Base-by-base conservation (phyloP, 2,329 filamentous ascomycete species). In the Cladosporium sp. region DNA sequence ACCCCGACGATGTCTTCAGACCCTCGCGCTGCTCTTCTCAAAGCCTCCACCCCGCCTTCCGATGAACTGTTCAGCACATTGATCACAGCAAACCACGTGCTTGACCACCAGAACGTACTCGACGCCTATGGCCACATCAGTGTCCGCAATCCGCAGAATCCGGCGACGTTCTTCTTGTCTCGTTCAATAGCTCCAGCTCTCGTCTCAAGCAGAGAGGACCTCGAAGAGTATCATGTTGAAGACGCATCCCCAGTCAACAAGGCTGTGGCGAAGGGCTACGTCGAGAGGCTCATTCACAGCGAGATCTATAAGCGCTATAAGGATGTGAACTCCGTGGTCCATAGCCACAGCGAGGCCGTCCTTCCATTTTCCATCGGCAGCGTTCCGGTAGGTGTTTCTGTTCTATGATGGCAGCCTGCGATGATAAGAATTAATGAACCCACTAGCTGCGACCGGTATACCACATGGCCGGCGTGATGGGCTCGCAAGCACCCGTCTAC, bases 401-500 rank as follows among this genome's bases (percentile, higher is more conserved):
- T n/a, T n/a, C n/a, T n/a, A n/a, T n/a, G n/a, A n/a, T n/a, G n/a
- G n/a, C n/a, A n/a, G n/a, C n/a, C n/a, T n/a, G n/a, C n/a, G n/a
- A n/a, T n/a, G n/a, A n/a, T n/a, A n/a, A n/a, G n/a, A n/a, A n/a
- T n/a, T n/a, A n/a, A n/a, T n/a, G n/a, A n/a, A n/a, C n/a, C n/a
- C n/a, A n/a, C n/a, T 22, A 22, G 1, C 59, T 79, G 52, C 63
- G 63, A 6, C 68, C 76, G 2, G 62, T 66, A 30, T 64, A 61
- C 43, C 71, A 74, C 53, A 73, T 72, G 71, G 71, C 67, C 7
- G 72, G 70, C 13, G 71, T 73, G 19, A 59, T 74, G 24, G 70
- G 70, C 68, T 20, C 58, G 19, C 57, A 60, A 27, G 57, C 63
- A 13, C 67, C 67, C 0, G 56, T 68, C 15, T 69, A 60, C 51